Evolutionary conservation across 106 monocot species (phyloP), one percentile per base, ranked within the genome.

Genomic region (Platanthera guangdongensis): DNA sequence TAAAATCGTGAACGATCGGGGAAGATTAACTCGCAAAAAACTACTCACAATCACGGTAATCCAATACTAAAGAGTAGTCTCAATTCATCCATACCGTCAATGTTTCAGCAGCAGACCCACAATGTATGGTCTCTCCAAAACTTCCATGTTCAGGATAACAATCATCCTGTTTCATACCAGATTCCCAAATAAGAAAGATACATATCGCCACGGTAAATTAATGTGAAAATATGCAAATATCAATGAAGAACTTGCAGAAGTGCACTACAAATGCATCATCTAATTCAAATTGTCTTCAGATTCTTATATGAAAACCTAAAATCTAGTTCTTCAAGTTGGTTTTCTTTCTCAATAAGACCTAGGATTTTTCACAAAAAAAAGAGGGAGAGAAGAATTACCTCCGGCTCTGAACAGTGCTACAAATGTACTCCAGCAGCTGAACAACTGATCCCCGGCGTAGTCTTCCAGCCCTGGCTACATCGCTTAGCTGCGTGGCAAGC

Each of bases 111-210:
- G n/a, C n/a, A n/a, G n/a, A n/a, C n/a, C n/a, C n/a, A n/a, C n/a
- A n/a, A n/a, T n/a, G n/a, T n/a, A n/a, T n/a, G n/a, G n/a, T n/a
- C n/a, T n/a, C n/a, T n/a, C n/a, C 77, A 94, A 55, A 47, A 85
- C 80, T 77, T 99, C 89, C 89, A 99, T 80, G 85, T 99, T 94
- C 64, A 99, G 83, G 53, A 99, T 80, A 57, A 99, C 83, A 80
- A 99, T 92, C 47, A 92, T 68, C 83, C 99, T 99, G 85, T 74
- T 83, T 5, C 32, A 81, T 60, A 47, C 80, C 50, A 70, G 52
- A 18, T 9, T 73, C 46, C 11, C 52, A 71, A 15, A 48, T 71
- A 2, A 71, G 4, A 48, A 11, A 46, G 8, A 60, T 60, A 18
- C 18, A 21, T 21, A 60, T 8, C 59, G 2, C 52, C 5, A 4